Percentiles rank a stretch among this genome's conserved stretches.
Evolutionary conservation across 140 eudicot genomes (phyloP).

Genomic region (Oenanthe javanica): DNA sequence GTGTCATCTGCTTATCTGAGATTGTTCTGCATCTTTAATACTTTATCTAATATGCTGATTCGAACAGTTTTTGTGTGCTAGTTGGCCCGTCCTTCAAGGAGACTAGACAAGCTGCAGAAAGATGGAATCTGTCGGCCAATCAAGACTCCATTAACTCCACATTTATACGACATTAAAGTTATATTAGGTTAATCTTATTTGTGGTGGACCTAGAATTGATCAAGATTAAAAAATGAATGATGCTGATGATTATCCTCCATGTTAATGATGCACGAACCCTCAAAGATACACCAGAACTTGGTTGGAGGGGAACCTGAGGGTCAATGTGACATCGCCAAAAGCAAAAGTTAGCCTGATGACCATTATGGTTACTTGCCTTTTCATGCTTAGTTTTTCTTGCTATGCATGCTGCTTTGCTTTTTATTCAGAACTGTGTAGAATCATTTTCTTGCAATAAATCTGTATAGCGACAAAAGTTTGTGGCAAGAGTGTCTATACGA

Average conservation of each 20-base stretch:
- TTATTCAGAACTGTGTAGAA: neutral
- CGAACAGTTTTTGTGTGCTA: constrained; percentile 27
- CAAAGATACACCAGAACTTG: constrained; percentile 4
- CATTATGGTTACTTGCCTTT: neutral
- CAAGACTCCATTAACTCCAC: constrained; percentile 30
- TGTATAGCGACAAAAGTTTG: too few species aligned
- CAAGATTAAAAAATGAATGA: neutral
- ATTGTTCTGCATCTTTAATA: constrained; percentile 13
- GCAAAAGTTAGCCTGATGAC: constrained; percentile 17
- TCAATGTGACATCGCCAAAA: constrained; percentile 27
- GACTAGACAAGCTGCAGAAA: constrained; percentile 35
- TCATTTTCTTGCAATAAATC: neutral
- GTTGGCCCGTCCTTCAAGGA: constrained; percentile 29
- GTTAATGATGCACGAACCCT: constrained; percentile 14
- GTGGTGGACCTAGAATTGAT: constrained; percentile 13
- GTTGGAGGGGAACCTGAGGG: constrained; percentile 18
- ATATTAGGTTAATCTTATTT: constrained; percentile 9
- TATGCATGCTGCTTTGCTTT: neutral
- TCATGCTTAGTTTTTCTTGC: neutral
- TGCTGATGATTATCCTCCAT: constrained; percentile 19
- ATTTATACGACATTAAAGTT: constrained; percentile 1
- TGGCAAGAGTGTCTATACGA: too few species aligned
- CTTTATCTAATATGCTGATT: constrained; percentile 6
- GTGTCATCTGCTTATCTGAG: neutral
- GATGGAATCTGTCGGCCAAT: constrained; percentile 58